phyloP scores from a whole-genome alignment of 1,139 yeast genomes.

The Torulaspora globosa region DNA sequence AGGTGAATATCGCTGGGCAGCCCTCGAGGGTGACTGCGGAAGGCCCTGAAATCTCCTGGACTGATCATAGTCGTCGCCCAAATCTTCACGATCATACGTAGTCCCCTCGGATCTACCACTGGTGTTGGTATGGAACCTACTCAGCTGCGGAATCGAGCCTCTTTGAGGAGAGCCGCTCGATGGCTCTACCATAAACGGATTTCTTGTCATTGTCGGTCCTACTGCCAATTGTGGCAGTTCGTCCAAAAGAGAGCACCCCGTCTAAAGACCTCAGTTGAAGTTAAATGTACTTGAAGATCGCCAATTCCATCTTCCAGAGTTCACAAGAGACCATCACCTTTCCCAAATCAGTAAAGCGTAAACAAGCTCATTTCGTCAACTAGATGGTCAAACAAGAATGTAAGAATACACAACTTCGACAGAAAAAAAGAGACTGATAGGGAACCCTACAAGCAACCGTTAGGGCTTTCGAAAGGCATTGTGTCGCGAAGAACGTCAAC shows the following conservation, averaged over 20 bases:
- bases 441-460: constrained; percentile 4
- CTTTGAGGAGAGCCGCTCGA: constrained; percentile 29
- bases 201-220: constrained; percentile 27
- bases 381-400: not conserved
- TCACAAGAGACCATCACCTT: constrained; percentile 9
- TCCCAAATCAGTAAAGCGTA: constrained; percentile 12
- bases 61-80: constrained; percentile 23
- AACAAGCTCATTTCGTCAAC: constrained; percentile 5
- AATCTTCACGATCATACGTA: constrained; percentile 17
- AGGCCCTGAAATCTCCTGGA: constrained; percentile 33
- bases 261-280: not conserved
- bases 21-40: constrained; percentile 43
- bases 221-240: not conserved
- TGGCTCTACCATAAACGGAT: constrained; percentile 36
- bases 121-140: constrained; percentile 30
- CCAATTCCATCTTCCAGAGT: not conserved
- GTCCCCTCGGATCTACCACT: constrained; percentile 21
- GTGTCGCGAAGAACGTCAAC: not conserved
- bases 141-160: constrained; percentile 26
- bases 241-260: not conserved
- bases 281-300: not conserved
- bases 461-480: not conserved
- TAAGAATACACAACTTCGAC: not conserved
- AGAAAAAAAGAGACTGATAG: not conserved
- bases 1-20: constrained; percentile 42